Evolutionary conservation across 108 stramenopile genomes (phyloP).

Genomic region (Chaetoceros muelleri): DNA sequence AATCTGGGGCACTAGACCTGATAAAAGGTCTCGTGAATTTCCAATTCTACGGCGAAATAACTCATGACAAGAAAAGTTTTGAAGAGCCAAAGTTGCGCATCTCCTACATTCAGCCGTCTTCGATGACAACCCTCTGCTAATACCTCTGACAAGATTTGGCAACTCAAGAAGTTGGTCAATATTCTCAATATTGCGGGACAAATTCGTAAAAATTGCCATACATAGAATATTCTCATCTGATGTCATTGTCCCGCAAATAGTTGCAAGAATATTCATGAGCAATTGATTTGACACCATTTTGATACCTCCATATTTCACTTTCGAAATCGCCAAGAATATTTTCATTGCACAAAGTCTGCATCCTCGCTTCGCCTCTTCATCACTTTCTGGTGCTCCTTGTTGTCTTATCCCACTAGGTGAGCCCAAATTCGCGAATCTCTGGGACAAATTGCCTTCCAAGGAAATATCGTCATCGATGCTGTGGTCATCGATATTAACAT

Average conservation of each 20-base stretch:
- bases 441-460: conserved; percentile 11
- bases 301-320: conserved; percentile 19
- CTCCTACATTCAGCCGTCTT: conserved; percentile 19
- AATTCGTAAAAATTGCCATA: conserved; percentile 26
- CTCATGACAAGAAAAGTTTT: conserved; percentile 23
- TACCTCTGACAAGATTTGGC: conserved; percentile 9
- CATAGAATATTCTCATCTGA: conserved; percentile 25
- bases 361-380: background rate
- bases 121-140: conserved; percentile 3
- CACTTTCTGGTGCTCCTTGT: background rate
- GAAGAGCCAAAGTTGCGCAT: conserved; percentile 25
- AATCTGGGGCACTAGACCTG: conserved; percentile 13
- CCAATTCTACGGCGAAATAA: conserved; percentile 26
- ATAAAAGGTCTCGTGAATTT: conserved; percentile 14
- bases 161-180: conserved; percentile 15
- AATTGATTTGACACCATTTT: conserved; percentile 14
- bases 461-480: conserved; percentile 15
- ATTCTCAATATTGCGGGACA: conserved; percentile 27
- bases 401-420: background rate
- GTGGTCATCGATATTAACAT: conserved; percentile 19
- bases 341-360: conserved; percentile 17
- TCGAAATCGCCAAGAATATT: conserved; percentile 23
- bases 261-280: conserved; percentile 14
- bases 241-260: conserved; percentile 21
- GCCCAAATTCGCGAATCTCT: conserved; percentile 19